Percentiles rank a stretch among this genome's conserved stretches.
These are phyloP conservation scores for Phanerochaete carnosa DNA, from an alignment of 768 basidiomycete genomes.

Conservation along the genomic window DNA sequence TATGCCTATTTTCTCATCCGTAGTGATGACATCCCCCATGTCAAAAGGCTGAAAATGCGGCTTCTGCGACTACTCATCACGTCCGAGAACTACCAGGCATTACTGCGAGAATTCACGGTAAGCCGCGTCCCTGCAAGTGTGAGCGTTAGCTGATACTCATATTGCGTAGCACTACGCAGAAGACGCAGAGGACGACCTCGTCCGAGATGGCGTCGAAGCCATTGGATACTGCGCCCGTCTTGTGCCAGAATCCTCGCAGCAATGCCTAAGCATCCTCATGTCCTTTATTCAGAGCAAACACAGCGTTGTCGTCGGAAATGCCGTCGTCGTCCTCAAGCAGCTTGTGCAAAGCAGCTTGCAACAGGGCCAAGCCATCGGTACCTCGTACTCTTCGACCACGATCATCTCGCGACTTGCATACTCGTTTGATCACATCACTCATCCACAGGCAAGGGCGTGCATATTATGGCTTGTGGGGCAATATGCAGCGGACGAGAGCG, in stretches of 20 bases:
- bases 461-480: slow-evolving; percentile 94
- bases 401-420: slow-evolving; percentile 81
- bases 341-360: slow-evolving; percentile 71
- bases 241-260: slow-evolving; percentile 64
- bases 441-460: slow-evolving; percentile 80
- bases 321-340: slow-evolving; percentile 82
- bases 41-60: slow-evolving; percentile 74
- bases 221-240: slow-evolving; percentile 72
- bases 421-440: slow-evolving; percentile 74
- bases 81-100: slow-evolving; percentile 60
- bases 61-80: slow-evolving; percentile 67
- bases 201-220: slow-evolving; percentile 69
- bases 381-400: slow-evolving; percentile 41
- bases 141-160: background rate
- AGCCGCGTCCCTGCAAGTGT: slow-evolving; percentile 18
- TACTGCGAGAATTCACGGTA: slow-evolving; percentile 85
- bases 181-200: slow-evolving; percentile 70
- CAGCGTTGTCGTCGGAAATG: slow-evolving; percentile 72
- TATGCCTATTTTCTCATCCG: slow-evolving; percentile 69
- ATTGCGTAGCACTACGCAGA: slow-evolving; percentile 76
- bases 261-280: slow-evolving; percentile 76
- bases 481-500: slow-evolving; percentile 53
- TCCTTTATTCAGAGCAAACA: slow-evolving; percentile 73
- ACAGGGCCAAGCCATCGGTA: slow-evolving; percentile 22
- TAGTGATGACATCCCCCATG: slow-evolving; percentile 58